Evolutionary conservation across 2,329 filamentous ascomycete species (phyloP), one percentile per base, ranked within the genome.

Genomic region (Botryosphaeria dothidea): DNA sequence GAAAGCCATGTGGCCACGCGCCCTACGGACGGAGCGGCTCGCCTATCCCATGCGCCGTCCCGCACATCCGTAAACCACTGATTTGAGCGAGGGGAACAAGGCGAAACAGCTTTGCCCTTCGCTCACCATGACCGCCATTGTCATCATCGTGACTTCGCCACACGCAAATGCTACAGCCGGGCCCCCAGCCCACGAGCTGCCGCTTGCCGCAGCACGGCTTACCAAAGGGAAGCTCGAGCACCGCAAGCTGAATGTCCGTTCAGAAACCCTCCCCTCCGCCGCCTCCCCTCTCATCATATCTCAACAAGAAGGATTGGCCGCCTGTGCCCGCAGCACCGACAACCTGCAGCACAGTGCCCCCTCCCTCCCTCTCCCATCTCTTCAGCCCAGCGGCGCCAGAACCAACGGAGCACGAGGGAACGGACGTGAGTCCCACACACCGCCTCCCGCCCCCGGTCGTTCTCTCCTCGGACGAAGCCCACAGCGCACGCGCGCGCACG

Each of bases 391-490:
- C 43, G n/a, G 34, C 52, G 36, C 34, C 34, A 41, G 36, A 29
- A 17, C 11, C 38, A 41, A 15, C n/a, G 23, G 6, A 21, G 43
- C 43, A 23, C 43, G 43, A 23, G 21, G 19, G 4, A 7, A 8
- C n/a, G 43, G 38, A 46, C 43, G 21, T 21, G 43, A 46, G 15
- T 46, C 43, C 43, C 43, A 46, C 38, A 60, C 56, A 60, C 56
- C 38, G 56, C 38, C 56, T 60, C 56, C 41, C 56, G 54, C 56
- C 56, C 56, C 56, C 56, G 56, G 56, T 46, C 41, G 25, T 46
- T 21, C 19, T 19, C 51, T 56, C 31, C 25, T 23, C 29, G 2
- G 25, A 11, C 9, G 6, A 27, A 13, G 46, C 25, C 13, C 49
- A 13, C 27, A n/a, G 3, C 46, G 46, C 25, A 27, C 46, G 25